Evolutionary conservation across 129 eudicot genomes (phyloP), one percentile per base, ranked within the genome.

Genomic region (Tanacetum coccineum): DNA sequence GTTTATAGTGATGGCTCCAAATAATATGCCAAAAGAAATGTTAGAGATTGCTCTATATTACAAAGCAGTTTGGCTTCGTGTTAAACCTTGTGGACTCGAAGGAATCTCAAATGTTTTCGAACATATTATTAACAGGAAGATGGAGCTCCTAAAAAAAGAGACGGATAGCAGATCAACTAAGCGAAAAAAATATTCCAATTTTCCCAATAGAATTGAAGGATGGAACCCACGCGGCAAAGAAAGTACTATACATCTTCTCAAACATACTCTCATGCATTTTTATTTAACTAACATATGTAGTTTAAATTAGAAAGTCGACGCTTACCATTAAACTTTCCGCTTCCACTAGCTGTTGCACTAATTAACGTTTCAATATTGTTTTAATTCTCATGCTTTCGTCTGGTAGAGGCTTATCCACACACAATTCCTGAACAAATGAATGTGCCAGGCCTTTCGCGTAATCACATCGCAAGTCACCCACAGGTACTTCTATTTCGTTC

Each of bases 391-490:
- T 58, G 67, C 7, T 49, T 66, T 66, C 13, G 13, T 48, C 9
- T 39, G 15, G 4, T 63, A 75, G 74, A 70, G 20, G 56, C 74
- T 59, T 11, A 49, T 21, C 57, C 63, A 45, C 59, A 32, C 5
- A 9, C 30, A 59, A 59, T 67, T 48, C 47, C 60, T 45, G n/a
- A 49, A 39, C 20, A 36, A 17, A 75, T 59, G 69, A 59, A 59
- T 4, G 49, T 68, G 9, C 63, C 68, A 36, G 69, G 79, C 7
- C 74, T 75, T 32, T 67, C 79, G 7, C 49, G 69, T 50, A 20
- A 1, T 59, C 79, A 75, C 2, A 74, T 75, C 36, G 69, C 63
- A 22, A 67, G 69, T 60, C 74, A 75, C 69, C 69, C 60, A 1
- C 79, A 67, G 79, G 79, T 75, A 67, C 4, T 63, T 57, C 21